Percentiles rank a stretch among this genome's conserved stretches.
These are phyloP conservation scores for Mycena haematopus DNA, from an alignment of 768 basidiomycete genomes.

Conservation along the genomic window DNA sequence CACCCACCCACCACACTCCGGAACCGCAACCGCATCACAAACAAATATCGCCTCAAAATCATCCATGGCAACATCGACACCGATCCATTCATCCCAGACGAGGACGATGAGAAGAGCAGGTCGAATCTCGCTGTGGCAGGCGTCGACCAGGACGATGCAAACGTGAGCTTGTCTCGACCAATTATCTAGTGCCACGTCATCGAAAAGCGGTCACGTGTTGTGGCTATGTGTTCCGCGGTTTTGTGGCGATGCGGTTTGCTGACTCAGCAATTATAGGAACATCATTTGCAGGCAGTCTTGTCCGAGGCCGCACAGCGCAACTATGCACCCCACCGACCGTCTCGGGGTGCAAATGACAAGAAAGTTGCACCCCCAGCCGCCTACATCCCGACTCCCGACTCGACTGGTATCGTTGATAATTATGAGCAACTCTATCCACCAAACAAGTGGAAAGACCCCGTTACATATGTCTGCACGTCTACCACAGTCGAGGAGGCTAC, in stretches of 20 bases:
- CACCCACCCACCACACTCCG: slow-evolving; percentile 79
- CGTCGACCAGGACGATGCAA: slow-evolving; percentile 92
- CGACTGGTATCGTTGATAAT: slow-evolving; percentile 81
- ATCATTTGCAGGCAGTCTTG: slow-evolving; percentile 59
- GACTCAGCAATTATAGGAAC: slow-evolving; percentile 56
- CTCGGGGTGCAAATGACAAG: slow-evolving; percentile 25
- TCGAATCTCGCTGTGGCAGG: slow-evolving; percentile 80
- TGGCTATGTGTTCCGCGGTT: slow-evolving; percentile 60
- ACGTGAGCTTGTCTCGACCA: slow-evolving; percentile 64
- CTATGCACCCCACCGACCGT: slow-evolving; percentile 18
- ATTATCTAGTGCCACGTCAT: slow-evolving; percentile 19
- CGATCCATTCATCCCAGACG: slow-evolving; percentile 80
- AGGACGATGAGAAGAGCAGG: slow-evolving; percentile 86
- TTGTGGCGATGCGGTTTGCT: slow-evolving; percentile 30
- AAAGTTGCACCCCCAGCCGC: slow-evolving; percentile 54
- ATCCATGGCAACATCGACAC: slow-evolving; percentile 82
- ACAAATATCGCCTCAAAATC: slow-evolving; percentile 90
- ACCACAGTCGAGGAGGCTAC: slow-evolving; percentile 85
- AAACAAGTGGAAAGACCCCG: slow-evolving; percentile 77
- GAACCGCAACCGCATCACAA: slow-evolving; percentile 90
- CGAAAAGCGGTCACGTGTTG: slow-evolving; percentile 30
- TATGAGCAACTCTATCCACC: slow-evolving; percentile 80
- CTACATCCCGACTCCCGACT: slow-evolving; percentile 94
- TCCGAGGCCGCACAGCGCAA: slow-evolving; percentile 28
- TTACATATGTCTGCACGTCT: slow-evolving; percentile 80